Percentiles rank a stretch among this genome's conserved stretches.
Evolutionary conservation across 208 protist genomes (phyloP).

Genomic region (Leishmania martiniquensis): DNA sequence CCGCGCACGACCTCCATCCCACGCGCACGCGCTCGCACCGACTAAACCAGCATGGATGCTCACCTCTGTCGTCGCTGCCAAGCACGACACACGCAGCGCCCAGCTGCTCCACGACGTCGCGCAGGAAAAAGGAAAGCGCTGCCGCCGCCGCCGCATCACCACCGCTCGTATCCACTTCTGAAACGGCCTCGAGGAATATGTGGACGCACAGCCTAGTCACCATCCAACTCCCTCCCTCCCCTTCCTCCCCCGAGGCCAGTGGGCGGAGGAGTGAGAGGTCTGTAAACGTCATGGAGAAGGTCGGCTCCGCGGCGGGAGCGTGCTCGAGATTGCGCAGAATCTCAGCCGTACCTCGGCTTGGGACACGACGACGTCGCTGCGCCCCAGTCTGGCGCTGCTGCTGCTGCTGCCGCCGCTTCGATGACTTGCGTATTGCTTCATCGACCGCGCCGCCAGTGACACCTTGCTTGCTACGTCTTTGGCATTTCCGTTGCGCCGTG

Average conservation of each 20-base stretch:
- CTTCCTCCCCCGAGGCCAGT: conserved; percentile 2
- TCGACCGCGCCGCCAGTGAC: background rate
- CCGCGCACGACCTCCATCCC: background rate
- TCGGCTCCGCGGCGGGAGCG: background rate
- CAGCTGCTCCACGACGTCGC: conserved; percentile 69
- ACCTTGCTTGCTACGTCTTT: background rate
- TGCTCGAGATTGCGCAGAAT: background rate
- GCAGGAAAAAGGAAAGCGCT: conserved; percentile 22
- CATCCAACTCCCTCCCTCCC: background rate
- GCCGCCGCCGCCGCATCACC: background rate
- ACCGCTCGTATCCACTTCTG: background rate
- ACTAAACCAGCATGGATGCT: conserved; percentile 15
- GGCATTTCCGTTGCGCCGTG: background rate
- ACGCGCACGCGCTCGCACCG: background rate
- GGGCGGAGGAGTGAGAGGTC: conserved; percentile 21
- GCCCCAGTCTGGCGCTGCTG: background rate
- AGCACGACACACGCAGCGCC: conserved; percentile 34
- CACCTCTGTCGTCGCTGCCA: background rate
- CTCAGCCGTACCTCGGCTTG: background rate
- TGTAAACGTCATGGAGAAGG: conserved; percentile 31
- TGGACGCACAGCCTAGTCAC: conserved; percentile 17
- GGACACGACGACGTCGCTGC: background rate
- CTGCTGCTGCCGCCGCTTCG: background rate
- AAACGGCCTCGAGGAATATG: conserved; percentile 17
- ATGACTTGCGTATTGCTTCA: background rate